Percentiles rank a stretch among this genome's conserved stretches.
These are phyloP conservation scores for Colletotrichum sp. DNA, from an alignment of 2,329 filamentous ascomycete species.

Conservation along the genomic window DNA sequence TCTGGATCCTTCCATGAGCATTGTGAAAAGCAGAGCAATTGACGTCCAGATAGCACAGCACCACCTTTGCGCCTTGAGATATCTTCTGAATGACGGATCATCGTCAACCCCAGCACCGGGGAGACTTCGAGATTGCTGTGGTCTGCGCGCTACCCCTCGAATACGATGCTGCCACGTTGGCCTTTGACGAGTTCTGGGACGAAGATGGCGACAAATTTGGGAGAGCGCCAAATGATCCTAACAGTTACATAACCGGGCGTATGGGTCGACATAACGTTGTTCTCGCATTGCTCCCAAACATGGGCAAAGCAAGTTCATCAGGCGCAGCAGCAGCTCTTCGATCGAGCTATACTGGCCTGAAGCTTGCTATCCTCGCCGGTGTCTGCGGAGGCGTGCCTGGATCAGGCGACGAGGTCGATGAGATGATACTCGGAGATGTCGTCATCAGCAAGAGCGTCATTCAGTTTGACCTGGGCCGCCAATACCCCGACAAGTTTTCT, in stretches of 20 bases:
- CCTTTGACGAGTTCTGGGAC: slow-evolving; percentile 1
- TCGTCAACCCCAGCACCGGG: background rate
- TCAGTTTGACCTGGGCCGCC: slow-evolving; percentile 25
- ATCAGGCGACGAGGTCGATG: background rate
- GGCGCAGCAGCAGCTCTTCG: slow-evolving; percentile 17
- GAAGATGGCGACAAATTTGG: slow-evolving; percentile 23
- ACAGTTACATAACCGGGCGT: slow-evolving; percentile 29
- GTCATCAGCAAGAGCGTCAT: slow-evolving; percentile 32
- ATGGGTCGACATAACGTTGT: slow-evolving; percentile 33
- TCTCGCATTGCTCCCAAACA: slow-evolving; percentile 30
- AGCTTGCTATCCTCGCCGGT: slow-evolving; percentile 25
- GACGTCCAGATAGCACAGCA: too few species aligned
- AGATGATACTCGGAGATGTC: slow-evolving; percentile 31
- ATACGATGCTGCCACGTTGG: background rate
- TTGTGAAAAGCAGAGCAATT: too few species aligned
- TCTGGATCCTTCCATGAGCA: too few species aligned
- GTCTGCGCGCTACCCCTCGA: background rate
- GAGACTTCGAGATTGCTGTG: background rate
- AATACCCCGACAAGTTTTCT: slow-evolving; percentile 15
- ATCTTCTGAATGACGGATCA: too few species aligned
- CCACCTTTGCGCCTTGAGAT: too few species aligned
- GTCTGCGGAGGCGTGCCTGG: slow-evolving; percentile 27
- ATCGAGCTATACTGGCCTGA: slow-evolving; percentile 23
- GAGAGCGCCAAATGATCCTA: slow-evolving; percentile 30
- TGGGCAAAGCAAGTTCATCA: slow-evolving; percentile 30